Conservation (phyloP, 345 rosid genomes). For the Salix dunnii region DNA sequence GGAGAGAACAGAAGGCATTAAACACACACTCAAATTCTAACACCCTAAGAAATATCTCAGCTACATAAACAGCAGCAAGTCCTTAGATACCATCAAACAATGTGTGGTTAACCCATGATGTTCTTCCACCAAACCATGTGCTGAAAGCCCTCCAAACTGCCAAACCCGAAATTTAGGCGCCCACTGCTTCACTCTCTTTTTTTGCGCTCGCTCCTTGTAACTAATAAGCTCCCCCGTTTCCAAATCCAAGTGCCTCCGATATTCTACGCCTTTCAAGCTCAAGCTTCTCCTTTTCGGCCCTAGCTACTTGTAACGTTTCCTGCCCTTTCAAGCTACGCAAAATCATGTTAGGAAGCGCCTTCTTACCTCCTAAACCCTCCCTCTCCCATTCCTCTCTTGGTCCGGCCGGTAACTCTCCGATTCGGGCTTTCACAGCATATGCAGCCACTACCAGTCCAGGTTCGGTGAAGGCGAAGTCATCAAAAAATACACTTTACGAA, state of each 20-base stretch:
- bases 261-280: neutral
- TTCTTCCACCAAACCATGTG: neutral
- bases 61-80: neutral
- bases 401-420: neutral
- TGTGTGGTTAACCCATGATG: neutral
- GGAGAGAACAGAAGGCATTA: too few species aligned
- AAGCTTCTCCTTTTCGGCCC: neutral
- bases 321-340: neutral
- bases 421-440: neutral
- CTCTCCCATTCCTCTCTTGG: neutral
- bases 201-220: neutral
- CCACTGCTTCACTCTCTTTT: neutral
- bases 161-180: conserved; percentile 4
- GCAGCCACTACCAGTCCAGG: neutral
- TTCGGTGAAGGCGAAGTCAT: neutral
- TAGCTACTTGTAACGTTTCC: neutral
- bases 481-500: conserved; percentile 3
- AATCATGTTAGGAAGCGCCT: neutral
- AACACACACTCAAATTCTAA: too few species aligned
- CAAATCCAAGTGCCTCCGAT: neutral
- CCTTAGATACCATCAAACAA: neutral
- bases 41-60: too few species aligned
- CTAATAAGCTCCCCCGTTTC: neutral
- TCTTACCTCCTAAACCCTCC: neutral
- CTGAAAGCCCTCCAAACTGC: neutral